phyloP scores from a whole-genome alignment of 768 basidiomycete genomes.

The Boletellus ananas region DNA sequence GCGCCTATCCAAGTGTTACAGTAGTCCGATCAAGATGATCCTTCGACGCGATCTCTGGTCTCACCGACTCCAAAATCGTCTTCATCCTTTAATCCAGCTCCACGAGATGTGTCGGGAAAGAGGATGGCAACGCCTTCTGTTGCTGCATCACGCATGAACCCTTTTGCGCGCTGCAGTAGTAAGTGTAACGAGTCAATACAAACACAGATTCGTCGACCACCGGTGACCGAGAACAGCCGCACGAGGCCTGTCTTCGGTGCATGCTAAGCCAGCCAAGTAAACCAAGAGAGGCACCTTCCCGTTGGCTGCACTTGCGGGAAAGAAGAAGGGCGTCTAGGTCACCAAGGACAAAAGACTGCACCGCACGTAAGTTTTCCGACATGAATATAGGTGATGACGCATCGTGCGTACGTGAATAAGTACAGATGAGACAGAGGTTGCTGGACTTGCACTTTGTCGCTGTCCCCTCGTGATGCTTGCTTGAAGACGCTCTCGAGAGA shows the following conservation, averaged over 20 bases:
- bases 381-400: neutral
- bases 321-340: constrained; percentile 69
- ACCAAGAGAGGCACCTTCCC: constrained; percentile 68
- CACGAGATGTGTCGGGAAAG: constrained; percentile 90
- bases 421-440: neutral
- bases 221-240: neutral
- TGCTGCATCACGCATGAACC: constrained; percentile 85
- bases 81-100: constrained; percentile 83
- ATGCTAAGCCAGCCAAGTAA: constrained; percentile 87
- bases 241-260: constrained; percentile 75
- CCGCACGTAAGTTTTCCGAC: no score
- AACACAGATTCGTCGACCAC: neutral
- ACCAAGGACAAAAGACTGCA: constrained; percentile 74
- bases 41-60: constrained; percentile 1
- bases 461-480: constrained; percentile 77
- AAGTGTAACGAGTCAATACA: neutral
- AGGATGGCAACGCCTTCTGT: constrained; percentile 85
- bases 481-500: constrained; percentile 70
- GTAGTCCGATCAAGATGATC: constrained; percentile 1
- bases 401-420: neutral
- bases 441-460: constrained; percentile 84
- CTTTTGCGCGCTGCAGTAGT: constrained; percentile 70
- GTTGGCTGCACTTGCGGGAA: constrained; percentile 60
- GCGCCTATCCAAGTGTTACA: constrained; percentile 45
- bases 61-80: constrained; percentile 83